Base-by-base conservation (phyloP, 495 filamentous ascomycete genomes). In the Xylaria intraflava region DNA sequence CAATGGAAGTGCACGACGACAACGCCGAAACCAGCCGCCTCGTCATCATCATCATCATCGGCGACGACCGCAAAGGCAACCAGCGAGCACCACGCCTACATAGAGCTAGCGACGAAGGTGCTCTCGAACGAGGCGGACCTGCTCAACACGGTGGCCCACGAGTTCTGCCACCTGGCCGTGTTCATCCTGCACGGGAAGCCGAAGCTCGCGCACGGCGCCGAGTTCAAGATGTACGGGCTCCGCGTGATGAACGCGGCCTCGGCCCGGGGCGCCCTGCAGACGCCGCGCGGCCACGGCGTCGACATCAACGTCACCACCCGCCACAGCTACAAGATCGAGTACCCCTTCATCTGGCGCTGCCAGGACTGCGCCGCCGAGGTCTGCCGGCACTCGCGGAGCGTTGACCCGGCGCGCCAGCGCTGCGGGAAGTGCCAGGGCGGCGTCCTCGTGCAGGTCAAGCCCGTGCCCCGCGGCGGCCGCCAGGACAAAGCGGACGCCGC, bases 111-210 rank as follows among this genome's bases (percentile, higher is more conserved):
- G 0, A 82, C 87, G 49, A 91, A 90, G 53, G 86, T 98, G 43
- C 87, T 97, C 48, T 78, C 85, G 65, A 80, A 84, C 64, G 79
- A 86, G 51, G 74, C 88, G 40, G 83, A 90, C 19, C 76, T 98
- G 19, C 73, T 90, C 43, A 95, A 95, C 66, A 88, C 88, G 0
- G 62, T 96, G 19, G 89, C 91, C 2, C 93, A 98, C 67, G 93
- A 98, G 58, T 98, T 90, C 74, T 96, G 92, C 69, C 93, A 98
- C 65, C 75, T 97, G 1, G 84, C 88, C 27, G 91, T 87, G 61
- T 94, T 87, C 68, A 89, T 96, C 76, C 74, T 96, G 45, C 80
- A 76, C 29, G 76, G 82, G 14, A 70, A 87, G 20, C 76, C 75
- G 19, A 80, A 80, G 29, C 78, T 87, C 50, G 85, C 89, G 0